Base-by-base conservation (phyloP, 177 flowering plant genomes). In the Tripterygium wilfordii region DNA sequence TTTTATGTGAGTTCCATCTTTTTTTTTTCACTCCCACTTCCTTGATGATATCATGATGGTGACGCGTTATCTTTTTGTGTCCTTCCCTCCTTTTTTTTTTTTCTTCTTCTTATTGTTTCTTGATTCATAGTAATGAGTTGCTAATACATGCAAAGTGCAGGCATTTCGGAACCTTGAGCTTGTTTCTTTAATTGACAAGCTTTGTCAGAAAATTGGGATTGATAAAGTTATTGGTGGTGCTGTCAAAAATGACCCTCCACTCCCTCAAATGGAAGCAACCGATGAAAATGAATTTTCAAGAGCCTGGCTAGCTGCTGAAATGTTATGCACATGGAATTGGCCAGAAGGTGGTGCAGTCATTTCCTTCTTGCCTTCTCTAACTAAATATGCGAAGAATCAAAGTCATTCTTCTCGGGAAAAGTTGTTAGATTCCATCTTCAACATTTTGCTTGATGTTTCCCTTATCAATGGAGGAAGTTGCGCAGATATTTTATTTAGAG, bases 321-420 rank as follows among this genome's bases (percentile, higher is more conserved):
- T 87, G n/a, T 59, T 92, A 49, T 92, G 97, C 77, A 70, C 89
- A 36, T 92, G 97, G 99, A 75, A 75, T 54, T 92, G 99, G 97
- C 70, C 70, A 52, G 80, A 79, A 32, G 96, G 95, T 36, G 68
- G 70, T 81, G 95, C 76, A 46, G 14, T 57, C 29, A 48, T 50
- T 46, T 74, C 98, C 45, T 74, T 92, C 60, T 63, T 89, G 51
- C 99, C 97, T 19, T 52, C 48, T 17, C 48, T 92, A 10, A 41
- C 45, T 45, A 53, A 57, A 5, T 79, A 69, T 75, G 74, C 68
- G 35, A 78, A 67, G 53, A 42, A 27, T 59, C 49, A 27, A 27
- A 37, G 46, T 32, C 57, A 43, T 46, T 22, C 47, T 29, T 15
- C 50, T 32, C 55, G 26, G 18, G 68, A 70, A 20, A 42, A 49